These are phyloP conservation scores for Elaeis oleifera DNA, from an alignment of 202 grass and related monocot species.

Conservation along the genomic window DNA sequence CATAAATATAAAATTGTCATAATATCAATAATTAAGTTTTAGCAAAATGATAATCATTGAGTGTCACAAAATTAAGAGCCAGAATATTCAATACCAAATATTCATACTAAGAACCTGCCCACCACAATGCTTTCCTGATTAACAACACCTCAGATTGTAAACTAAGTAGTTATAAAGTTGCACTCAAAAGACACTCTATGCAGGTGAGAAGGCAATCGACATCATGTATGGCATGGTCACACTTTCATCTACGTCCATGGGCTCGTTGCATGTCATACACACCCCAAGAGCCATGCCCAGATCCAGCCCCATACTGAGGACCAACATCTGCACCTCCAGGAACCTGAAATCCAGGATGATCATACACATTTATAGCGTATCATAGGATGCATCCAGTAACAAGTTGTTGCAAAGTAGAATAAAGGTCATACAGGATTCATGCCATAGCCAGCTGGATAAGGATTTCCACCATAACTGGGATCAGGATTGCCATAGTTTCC, in stretches of 20 bases:
- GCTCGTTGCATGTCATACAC: constrained; percentile 62
- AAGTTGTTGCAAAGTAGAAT: constrained; percentile 14
- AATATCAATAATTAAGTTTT: too few relatives aligned
- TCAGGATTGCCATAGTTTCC: constrained; percentile 75
- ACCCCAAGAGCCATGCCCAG: constrained; percentile 39
- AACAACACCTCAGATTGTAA: constrained; percentile 4
- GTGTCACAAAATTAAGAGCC: too few relatives aligned
- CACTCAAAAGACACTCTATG: neutral
- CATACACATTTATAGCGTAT: too few relatives aligned
- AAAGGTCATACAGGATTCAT: constrained; percentile 73
- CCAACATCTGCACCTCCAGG: constrained; percentile 48
- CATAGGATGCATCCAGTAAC: neutral
- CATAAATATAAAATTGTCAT: too few relatives aligned
- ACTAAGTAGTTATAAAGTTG: constrained; percentile 5
- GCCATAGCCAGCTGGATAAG: constrained; percentile 56
- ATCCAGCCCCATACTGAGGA: constrained; percentile 48
- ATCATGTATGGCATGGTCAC: too few relatives aligned
- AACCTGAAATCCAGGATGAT: constrained; percentile 33
- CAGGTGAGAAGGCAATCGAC: neutral
- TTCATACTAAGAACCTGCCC: neutral
- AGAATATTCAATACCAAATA: neutral
- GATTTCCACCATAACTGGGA: constrained; percentile 48
- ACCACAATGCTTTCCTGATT: neutral
- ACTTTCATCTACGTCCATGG: constrained; percentile 53
- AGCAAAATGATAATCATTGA: too few relatives aligned